Conservation (phyloP, 1,284 basidiomycete species). For the Ustilago sp. region DNA sequence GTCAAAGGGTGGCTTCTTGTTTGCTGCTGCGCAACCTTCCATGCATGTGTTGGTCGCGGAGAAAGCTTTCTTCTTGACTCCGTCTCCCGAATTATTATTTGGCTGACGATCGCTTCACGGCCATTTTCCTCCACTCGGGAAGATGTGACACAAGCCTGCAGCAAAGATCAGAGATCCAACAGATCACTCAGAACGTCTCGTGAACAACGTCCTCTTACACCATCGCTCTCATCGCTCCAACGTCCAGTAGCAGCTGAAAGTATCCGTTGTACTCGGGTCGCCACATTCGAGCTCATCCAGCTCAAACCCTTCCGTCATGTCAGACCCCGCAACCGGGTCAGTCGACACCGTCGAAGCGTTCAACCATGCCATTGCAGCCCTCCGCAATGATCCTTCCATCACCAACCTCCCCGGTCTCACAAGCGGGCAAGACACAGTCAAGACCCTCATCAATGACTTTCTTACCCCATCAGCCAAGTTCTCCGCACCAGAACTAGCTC, state of each 20-base stretch:
- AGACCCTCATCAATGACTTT: conserved; percentile 33
- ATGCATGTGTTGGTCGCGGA: conserved; percentile 4
- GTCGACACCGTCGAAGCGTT: conserved; percentile 23
- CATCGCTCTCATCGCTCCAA: not conserved
- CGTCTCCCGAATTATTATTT: conserved; percentile 17
- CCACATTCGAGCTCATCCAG: not conserved
- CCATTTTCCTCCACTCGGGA: conserved; percentile 21
- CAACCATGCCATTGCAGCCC: conserved; percentile 29
- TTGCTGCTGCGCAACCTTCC: conserved; percentile 5
- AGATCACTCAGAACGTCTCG: not conserved
- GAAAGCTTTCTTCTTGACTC: conserved; percentile 10
- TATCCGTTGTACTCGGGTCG: not conserved
- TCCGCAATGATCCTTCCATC: conserved; percentile 13
- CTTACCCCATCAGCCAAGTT: conserved; percentile 30
- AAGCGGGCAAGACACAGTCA: conserved; percentile 13
- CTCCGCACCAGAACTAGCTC: conserved; percentile 26
- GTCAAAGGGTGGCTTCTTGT: conserved; percentile 9
- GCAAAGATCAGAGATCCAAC: not conserved
- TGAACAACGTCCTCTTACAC: not conserved
- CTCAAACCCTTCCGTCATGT: conserved; percentile 9
- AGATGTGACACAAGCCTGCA: conserved; percentile 26
- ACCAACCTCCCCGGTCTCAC: not conserved
- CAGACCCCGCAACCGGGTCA: conserved; percentile 5
- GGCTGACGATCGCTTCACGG: not conserved
- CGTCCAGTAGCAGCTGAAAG: too few species aligned